Evolutionary conservation across 2,329 filamentous ascomycete genomes (phyloP).

Genomic region (Xylariaceae sp.): DNA sequence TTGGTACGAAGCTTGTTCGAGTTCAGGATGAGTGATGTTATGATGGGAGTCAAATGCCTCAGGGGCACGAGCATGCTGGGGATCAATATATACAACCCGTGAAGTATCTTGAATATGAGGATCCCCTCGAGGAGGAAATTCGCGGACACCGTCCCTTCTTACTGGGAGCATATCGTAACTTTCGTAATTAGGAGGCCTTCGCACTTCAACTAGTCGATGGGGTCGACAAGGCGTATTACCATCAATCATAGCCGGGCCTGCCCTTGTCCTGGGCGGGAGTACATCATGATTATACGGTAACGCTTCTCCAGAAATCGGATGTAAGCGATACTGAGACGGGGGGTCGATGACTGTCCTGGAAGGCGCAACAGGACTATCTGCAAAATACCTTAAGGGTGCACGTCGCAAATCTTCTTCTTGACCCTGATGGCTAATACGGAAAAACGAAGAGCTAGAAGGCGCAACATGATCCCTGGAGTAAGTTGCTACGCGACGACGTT

Average conservation of each 20-base stretch:
- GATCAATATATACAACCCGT: slow-evolving; percentile 29
- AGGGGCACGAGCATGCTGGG: slow-evolving; percentile 15
- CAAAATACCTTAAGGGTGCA: slow-evolving; percentile 19
- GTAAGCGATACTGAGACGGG: slow-evolving; percentile 17
- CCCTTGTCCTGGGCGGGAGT: slow-evolving; percentile 26
- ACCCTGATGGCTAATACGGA: slow-evolving; percentile 25
- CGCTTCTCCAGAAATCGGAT: slow-evolving; percentile 19
- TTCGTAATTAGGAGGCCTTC: slow-evolving; percentile 19
- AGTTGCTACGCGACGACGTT: slow-evolving; percentile 29
- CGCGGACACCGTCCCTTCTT: slow-evolving; percentile 16
- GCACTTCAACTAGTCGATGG: slow-evolving; percentile 31
- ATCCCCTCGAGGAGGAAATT: slow-evolving; percentile 16
- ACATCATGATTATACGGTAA: slow-evolving; percentile 18
- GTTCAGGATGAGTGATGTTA: slow-evolving; percentile 6
- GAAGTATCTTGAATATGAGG: slow-evolving; percentile 18
- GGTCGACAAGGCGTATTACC: slow-evolving; percentile 20
- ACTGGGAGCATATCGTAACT: slow-evolving; percentile 20
- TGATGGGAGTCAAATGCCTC: slow-evolving; percentile 15
- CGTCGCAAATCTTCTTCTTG: slow-evolving; percentile 21
- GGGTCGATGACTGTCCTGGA: slow-evolving; percentile 5
- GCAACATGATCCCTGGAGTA: slow-evolving; percentile 26
- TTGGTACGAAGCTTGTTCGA: slow-evolving; percentile 15
- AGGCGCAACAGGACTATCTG: slow-evolving; percentile 13
- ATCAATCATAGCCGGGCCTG: slow-evolving; percentile 29
- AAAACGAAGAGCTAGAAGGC: slow-evolving; percentile 25